A percentile compares a stretch with the other conserved stretches of the same genome.
Conservation (phyloP, 1,284 basidiomycete species). For the Apiotrichum brassicae region DNA sequence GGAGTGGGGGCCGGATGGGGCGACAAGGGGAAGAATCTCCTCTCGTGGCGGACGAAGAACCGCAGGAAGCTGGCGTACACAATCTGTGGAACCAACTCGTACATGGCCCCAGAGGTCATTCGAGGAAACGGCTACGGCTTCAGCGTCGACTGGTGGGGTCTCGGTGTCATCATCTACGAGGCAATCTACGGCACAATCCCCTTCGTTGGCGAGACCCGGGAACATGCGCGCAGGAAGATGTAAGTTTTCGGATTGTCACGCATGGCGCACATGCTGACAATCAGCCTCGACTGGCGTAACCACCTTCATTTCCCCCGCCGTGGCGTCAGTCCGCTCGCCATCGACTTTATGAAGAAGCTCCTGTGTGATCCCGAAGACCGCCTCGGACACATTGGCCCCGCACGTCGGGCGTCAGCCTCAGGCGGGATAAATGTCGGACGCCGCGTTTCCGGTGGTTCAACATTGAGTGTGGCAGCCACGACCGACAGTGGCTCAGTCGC, state of each 20-base stretch:
- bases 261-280: constrained; percentile 23
- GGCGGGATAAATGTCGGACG: constrained; percentile 12
- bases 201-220: constrained; percentile 74
- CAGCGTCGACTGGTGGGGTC: constrained; percentile 96
- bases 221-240: constrained; percentile 84
- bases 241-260: constrained; percentile 11
- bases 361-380: constrained; percentile 92
- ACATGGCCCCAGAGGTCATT: constrained; percentile 92
- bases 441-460: constrained; percentile 1
- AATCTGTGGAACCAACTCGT: constrained; percentile 74
- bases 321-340: constrained; percentile 78
- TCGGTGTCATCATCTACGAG: constrained; percentile 75
- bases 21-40: constrained; percentile 53
- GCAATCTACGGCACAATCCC: constrained; percentile 88
- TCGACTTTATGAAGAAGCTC: constrained; percentile 77
- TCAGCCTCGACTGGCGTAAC: constrained; percentile 73
- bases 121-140: constrained; percentile 77
- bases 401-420: not conserved
- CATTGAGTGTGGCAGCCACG: not conserved
- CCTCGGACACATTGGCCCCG: constrained; percentile 58
- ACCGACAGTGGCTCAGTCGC: not conserved
- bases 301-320: constrained; percentile 78
- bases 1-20: constrained; percentile 55
- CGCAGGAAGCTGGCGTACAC: constrained; percentile 90
- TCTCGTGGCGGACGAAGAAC: constrained; percentile 61